Evolutionary conservation across 306 rosid species (phyloP), one percentile per base, ranked within the genome.

Genomic region (Rubus parviflorus): DNA sequence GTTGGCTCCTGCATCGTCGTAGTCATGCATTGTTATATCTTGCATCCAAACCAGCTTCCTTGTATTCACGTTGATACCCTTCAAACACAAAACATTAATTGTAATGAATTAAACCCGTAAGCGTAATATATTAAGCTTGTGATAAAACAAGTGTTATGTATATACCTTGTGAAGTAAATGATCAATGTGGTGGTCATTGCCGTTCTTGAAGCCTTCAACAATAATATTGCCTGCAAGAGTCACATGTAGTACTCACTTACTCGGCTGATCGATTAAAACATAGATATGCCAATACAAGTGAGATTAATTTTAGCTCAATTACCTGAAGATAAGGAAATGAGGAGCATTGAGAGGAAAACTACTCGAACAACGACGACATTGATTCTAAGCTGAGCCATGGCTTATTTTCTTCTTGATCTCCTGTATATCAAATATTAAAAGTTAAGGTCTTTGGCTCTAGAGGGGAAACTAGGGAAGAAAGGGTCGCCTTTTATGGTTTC

Each of bases 1-100:
- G 77, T 88, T 92, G 42, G 92, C 57, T 77, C 87, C 90, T 69
- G 88, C 87, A 37, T 89, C 87, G 46, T 90, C 97, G 52, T 92
- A 92, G 75, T 92, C 97, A 77, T 86, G 82, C 84, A 82, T 73
- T 75, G 77, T 76, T 43, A 63, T 84, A 75, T 10, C 72, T 5
- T 16, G 52, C 69, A 71, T 84, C 23, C 8, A 23, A 70, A 67
- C 46, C 66, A 91, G 86, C 88, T 90, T 92, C 88, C 96, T 86
- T 3, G 75, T 74, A n/a, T 79, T 66, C 76, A 47, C 53, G 72
- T 78, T 82, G 30, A 64, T 69, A 22, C 75, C 87, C 93, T 90
- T 78, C 46, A 64, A 81, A 73, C 46, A 72, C 75, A 25, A 79
- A 84, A 17, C 40, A 61, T 52, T n/a, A n/a, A n/a, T n/a, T 9